Base-by-base conservation (phyloP, 139 green algal species). In the Tetraselmis striata region DNA sequence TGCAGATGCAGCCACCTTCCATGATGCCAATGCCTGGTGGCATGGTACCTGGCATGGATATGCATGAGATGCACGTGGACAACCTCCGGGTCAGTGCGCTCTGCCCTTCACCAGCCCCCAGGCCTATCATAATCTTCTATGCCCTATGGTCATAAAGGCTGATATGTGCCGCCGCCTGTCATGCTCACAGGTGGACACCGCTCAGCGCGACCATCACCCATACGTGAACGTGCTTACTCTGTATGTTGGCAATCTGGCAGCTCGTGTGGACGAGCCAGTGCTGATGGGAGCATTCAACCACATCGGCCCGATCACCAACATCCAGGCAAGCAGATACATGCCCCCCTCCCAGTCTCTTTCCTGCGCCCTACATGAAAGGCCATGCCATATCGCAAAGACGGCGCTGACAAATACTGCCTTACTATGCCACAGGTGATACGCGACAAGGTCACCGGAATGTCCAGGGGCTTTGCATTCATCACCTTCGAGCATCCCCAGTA, bases 351-450 rank as follows among this genome's bases (percentile, higher is more conserved):
- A n/a, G n/a, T n/a, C n/a, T n/a, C n/a, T n/a, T n/a, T n/a, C n/a
- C n/a, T n/a, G n/a, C n/a, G n/a, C n/a, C n/a, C n/a, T n/a, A n/a
- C n/a, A n/a, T n/a, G n/a, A n/a, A n/a, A n/a, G n/a, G n/a, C n/a
- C n/a, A n/a, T n/a, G n/a, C n/a, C n/a, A n/a, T n/a, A n/a, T n/a
- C n/a, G n/a, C n/a, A n/a, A n/a, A n/a, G n/a, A n/a, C n/a, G n/a
- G n/a, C n/a, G n/a, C n/a, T n/a, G n/a, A n/a, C n/a, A n/a, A n/a
- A n/a, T n/a, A n/a, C n/a, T n/a, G n/a, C n/a, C n/a, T n/a, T n/a
- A n/a, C n/a, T n/a, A n/a, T n/a, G n/a, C n/a, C n/a, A n/a, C 91
- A 95, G 90, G 84, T 95, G 22, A 94, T 95, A 59, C 83, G 90
- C 0, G 91, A 95, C 77, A 86, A 87, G 30, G 87, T 85, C 26